Percentiles rank a stretch among this genome's conserved stretches.
Evolutionary conservation across 768 basidiomycete genomes (phyloP).

Genomic region (Rhodotorula paludigena): DNA sequence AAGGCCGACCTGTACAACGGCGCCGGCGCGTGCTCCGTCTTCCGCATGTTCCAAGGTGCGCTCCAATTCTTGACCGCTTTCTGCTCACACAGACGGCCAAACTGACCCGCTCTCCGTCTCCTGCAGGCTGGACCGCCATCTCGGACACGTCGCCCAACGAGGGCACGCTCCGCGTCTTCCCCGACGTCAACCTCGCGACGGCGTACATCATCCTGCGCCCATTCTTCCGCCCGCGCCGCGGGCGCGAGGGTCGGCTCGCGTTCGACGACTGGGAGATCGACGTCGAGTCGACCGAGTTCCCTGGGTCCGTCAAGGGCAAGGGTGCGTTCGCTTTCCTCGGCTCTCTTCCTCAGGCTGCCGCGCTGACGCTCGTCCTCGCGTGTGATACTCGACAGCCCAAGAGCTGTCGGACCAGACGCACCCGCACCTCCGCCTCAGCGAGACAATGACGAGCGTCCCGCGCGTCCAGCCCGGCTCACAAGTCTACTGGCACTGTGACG

Average conservation of each 20-base stretch:
- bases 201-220: constrained; percentile 59
- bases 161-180: constrained; percentile 63
- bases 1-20: constrained; percentile 19
- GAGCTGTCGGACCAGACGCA: constrained; percentile 58
- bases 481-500: constrained; percentile 29
- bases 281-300: constrained; percentile 55
- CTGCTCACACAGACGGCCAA: neutral
- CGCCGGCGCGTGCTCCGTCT: constrained; percentile 44
- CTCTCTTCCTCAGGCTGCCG: constrained; percentile 52
- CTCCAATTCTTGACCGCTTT: neutral
- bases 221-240: constrained; percentile 55
- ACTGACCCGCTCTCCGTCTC: neutral
- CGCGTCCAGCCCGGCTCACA: constrained; percentile 62
- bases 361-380: neutral
- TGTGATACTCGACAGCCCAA: neutral
- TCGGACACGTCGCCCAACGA: constrained; percentile 3
- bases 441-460: constrained; percentile 60
- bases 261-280: constrained; percentile 59
- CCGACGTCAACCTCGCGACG: constrained; percentile 55
- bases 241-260: constrained; percentile 43
- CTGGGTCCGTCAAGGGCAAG: constrained; percentile 48
- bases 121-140: constrained; percentile 16
- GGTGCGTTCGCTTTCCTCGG: too few species aligned
- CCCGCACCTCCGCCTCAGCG: constrained; percentile 59
- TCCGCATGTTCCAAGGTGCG: constrained; percentile 47